Conservation (phyloP, 1,284 basidiomycete species). For the Pholiota adiposa region DNA sequence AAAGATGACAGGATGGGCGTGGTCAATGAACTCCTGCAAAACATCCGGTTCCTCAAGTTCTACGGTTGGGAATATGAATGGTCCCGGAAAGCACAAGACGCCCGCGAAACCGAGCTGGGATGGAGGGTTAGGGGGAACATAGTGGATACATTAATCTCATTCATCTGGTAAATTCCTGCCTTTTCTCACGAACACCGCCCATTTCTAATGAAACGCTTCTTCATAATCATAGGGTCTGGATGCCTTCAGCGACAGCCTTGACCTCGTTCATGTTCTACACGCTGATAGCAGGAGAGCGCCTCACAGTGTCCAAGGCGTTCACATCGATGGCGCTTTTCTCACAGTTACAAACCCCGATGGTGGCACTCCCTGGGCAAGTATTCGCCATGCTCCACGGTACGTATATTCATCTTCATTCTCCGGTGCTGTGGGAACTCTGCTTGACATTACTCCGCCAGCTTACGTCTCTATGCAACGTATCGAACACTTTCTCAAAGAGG, state of each 20-base stretch:
- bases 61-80: constrained; percentile 73
- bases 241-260: constrained; percentile 69
- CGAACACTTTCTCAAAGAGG: constrained; percentile 61
- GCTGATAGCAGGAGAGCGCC: constrained; percentile 54
- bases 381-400: constrained; percentile 67
- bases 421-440: background rate
- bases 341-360: constrained; percentile 68
- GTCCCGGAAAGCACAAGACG: constrained; percentile 51
- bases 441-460: constrained; percentile 39
- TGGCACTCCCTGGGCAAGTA: constrained; percentile 61
- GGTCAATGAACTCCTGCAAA: constrained; percentile 82
- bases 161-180: constrained; percentile 54
- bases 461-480: constrained; percentile 77
- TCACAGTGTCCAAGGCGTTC: constrained; percentile 73
- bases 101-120: constrained; percentile 59
- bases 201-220: constrained; percentile 2
- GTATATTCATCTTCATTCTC: constrained; percentile 12
- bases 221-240: constrained; percentile 57
- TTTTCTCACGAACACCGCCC: background rate
- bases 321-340: constrained; percentile 69
- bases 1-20: constrained; percentile 77
- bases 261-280: constrained; percentile 69
- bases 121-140: constrained; percentile 71
- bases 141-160: constrained; percentile 59
- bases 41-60: constrained; percentile 72